A percentile compares a stretch with the other conserved stretches of the same genome.
phyloP scores from a whole-genome alignment of 2,329 filamentous ascomycete genomes.

The Calycina herbarum region DNA sequence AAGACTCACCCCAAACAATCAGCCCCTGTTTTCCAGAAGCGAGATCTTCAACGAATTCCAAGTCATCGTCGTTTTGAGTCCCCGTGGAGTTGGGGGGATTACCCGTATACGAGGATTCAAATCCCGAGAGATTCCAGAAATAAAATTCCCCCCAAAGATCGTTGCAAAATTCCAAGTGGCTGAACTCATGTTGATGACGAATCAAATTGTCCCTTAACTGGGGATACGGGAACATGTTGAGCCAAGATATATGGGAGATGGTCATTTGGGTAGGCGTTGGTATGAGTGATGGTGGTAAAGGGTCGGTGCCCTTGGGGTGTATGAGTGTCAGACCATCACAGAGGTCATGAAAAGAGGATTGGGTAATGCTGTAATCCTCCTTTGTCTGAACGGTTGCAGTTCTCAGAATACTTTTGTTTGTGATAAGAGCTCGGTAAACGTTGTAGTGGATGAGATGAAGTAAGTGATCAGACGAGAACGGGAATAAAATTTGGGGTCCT shows the following conservation, averaged over 20 bases:
- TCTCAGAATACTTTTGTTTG: constrained; percentile 24
- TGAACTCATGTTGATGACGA: constrained; percentile 20
- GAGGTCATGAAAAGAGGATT: constrained; percentile 8
- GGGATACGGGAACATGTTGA: constrained; percentile 29
- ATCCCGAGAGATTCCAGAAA: background rate
- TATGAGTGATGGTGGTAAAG: constrained; percentile 19
- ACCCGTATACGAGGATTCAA: background rate
- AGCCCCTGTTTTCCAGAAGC: background rate
- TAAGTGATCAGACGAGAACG: constrained; percentile 28
- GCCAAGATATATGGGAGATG: constrained; percentile 25
- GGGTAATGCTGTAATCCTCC: background rate
- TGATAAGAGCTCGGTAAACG: constrained; percentile 25
- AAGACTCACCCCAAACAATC: background rate
- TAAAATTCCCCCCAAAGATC: constrained; percentile 26
- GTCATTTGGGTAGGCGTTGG: constrained; percentile 25
- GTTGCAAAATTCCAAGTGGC: constrained; percentile 22
- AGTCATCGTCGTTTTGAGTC: background rate
- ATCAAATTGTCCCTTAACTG: constrained; percentile 29
- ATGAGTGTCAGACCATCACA: constrained; percentile 23
- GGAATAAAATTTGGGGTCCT: constrained; percentile 8
- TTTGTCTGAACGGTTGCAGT: constrained; percentile 10
- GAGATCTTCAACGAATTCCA: background rate
- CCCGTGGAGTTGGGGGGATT: background rate
- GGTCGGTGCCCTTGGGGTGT: constrained; percentile 5
- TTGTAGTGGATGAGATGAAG: constrained; percentile 31